Base-by-base conservation (phyloP, 1,284 basidiomycete species). In the Phellopilus nigrolimitatus region DNA sequence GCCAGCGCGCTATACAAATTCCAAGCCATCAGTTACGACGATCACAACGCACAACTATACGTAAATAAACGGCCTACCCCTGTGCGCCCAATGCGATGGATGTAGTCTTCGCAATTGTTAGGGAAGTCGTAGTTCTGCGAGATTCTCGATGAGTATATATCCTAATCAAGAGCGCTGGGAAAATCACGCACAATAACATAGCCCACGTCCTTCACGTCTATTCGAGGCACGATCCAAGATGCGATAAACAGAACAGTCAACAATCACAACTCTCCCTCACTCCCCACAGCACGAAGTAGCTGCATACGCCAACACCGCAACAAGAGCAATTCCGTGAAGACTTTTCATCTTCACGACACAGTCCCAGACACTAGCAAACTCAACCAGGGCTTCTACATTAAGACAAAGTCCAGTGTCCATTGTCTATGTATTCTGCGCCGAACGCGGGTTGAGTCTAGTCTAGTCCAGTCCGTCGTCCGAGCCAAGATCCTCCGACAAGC, bases 71-170 rank as follows among this genome's bases (percentile, higher is more conserved):
- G 15, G 41, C 81, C 47, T 67, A 90, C 88, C 54, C 88, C 88
- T 61, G 88, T 91, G 67, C 92, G 89, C 55, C 91, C 92, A 61
- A 95, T 95, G 59, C 93, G 90, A 68, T 95, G 91, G 51, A 94
- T 90, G 67, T 93, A 93, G 69, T 95, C 91, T 73, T 95, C 92
- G 61, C 90, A 93, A 66, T 94, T 94, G 72, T 95, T 97, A 3
- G 95, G 92, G 78, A 97, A 97, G 68, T 97, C 94, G 69, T 92
- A 95, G 75, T 94, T 94, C 88, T 91, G 58, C 33, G 65, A n/a
- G n/a, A n/a, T n/a, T n/a, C n/a, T n/a, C n/a, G n/a, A n/a, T n/a
- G n/a, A n/a, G n/a, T 47, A 41, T 40, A 27, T 38, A 21, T 41
- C 36, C 50, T 24, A 31, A 49, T 47, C 47, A 37, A 39, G 15